Base-by-base conservation (phyloP, 2,329 filamentous ascomycete genomes). In the Ophiostoma tasmaniense region DNA sequence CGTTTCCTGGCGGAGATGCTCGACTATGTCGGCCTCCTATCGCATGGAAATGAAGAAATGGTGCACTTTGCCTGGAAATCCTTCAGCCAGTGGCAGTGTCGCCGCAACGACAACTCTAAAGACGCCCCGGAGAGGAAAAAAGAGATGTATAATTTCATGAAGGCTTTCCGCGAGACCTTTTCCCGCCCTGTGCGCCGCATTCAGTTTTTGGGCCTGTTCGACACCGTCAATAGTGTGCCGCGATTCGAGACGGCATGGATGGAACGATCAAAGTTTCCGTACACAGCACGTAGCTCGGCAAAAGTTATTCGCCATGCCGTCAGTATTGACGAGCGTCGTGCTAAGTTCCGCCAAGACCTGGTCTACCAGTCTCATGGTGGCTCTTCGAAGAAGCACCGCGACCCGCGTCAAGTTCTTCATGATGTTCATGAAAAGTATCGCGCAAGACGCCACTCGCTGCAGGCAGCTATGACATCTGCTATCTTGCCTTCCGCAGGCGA, bases 11-110 rank as follows among this genome's bases (percentile, higher is more conserved):
- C 91, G 0, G 91, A 95, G 75, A 94, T 94, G 91, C 83, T 95
- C 7, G 91, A 95, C 74, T 89, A 91, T 73, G 88, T 95, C 68
- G 92, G 92, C 1, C 81, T 96, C 0, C 81, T 96, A 17, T 89
- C 89, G 14, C 89, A 90, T 67, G 91, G 92, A 13, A 96, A 96
- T 73, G 90, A 96, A 75, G 92, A 95, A 73, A 89, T 95, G 87
- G 87, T 92, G 67, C 83, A 85, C 3, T 96, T 96, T 76, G 91
- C 90, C 0, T 95, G 91, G 91, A 93, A 90, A 76, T 89, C 89
- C 0, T 93, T 92, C 74, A 85, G 88, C 8, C 87, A 89, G 75
- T 92, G 89, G 89, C 88, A 91, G 74, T 83, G 83, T 61, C 84
- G 89, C 8, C 79, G 82, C 11, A 66, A 68, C 66, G 71, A 72